Percentiles rank a stretch among this genome's conserved stretches.
Conservation (phyloP, 2,329 filamentous ascomycete species). For the Dactylellina haptotyla region DNA sequence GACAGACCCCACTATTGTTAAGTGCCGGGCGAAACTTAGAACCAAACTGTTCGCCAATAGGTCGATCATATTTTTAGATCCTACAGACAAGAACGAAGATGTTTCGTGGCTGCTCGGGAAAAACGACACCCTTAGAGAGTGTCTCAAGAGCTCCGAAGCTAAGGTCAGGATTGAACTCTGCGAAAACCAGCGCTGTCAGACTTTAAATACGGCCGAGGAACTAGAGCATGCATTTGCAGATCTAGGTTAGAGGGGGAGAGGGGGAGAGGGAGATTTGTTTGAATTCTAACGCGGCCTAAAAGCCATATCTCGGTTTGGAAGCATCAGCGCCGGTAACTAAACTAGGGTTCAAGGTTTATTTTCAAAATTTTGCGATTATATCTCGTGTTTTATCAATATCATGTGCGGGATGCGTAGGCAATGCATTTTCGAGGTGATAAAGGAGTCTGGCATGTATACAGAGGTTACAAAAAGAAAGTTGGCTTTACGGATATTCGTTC, state of each 20-base stretch:
- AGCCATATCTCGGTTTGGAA: conserved; percentile 5
- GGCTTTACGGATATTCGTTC: conserved; percentile 11
- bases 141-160: conserved; percentile 61
- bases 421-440: conserved; percentile 52
- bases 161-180: conserved; percentile 64
- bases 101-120: conserved; percentile 65
- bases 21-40: conserved; percentile 62
- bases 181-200: conserved; percentile 64
- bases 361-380: background rate
- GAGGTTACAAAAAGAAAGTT: conserved; percentile 23
- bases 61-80: conserved; percentile 55
- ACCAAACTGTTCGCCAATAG: conserved; percentile 57
- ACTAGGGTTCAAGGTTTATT: background rate
- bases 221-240: conserved; percentile 57
- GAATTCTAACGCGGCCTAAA: background rate
- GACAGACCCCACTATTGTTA: conserved; percentile 60
- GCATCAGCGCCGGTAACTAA: conserved; percentile 21
- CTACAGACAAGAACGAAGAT: conserved; percentile 56
- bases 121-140: conserved; percentile 64
- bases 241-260: conserved; percentile 48
- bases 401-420: background rate
- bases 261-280: background rate
- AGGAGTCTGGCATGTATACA: conserved; percentile 48
- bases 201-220: conserved; percentile 60
- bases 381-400: background rate